Evolutionary conservation across 495 filamentous ascomycete genomes (phyloP).

Genomic region (Penicillium salamii): DNA sequence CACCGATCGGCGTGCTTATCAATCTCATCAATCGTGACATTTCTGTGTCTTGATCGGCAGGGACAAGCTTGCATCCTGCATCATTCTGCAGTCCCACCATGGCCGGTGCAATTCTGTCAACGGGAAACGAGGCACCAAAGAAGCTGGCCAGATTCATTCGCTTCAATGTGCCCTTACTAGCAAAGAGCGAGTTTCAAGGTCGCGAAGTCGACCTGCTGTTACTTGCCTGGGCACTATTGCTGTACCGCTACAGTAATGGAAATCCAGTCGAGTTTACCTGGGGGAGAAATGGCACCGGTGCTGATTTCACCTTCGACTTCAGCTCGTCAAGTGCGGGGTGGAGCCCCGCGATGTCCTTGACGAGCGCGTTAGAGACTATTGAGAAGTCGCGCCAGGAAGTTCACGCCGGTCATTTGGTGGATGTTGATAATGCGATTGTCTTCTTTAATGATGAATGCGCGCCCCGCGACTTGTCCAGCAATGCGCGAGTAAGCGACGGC

Average conservation of each 20-base stretch:
- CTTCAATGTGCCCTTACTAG: constrained; percentile 8
- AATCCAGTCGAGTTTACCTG: constrained; percentile 8
- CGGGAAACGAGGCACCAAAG: constrained; percentile 1
- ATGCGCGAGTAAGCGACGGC: constrained; percentile 9
- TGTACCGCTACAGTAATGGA: constrained; percentile 9
- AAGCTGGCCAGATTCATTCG: constrained; percentile 10
- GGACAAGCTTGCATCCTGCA: not conserved
- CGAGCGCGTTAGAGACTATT: constrained; percentile 1
- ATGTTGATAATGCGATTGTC: not conserved
- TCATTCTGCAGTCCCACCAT: not conserved
- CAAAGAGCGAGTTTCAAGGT: constrained; percentile 4
- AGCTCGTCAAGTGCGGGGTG: not conserved
- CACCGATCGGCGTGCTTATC: not conserved
- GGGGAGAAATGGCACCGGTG: constrained; percentile 4
- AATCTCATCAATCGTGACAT: not conserved
- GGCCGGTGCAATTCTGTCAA: constrained; percentile 10
- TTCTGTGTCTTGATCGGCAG: not conserved
- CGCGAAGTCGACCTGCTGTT: constrained; percentile 6
- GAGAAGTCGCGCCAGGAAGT: constrained; percentile 2
- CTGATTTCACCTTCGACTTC: constrained; percentile 6
- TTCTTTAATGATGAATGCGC: constrained; percentile 10
- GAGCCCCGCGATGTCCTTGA: not conserved
- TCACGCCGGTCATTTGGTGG: not conserved
- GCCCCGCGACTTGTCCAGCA: constrained; percentile 5
- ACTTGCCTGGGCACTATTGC: constrained; percentile 7